Base-by-base conservation (phyloP, 2,329 filamentous ascomycete species). In the Cladosporium sp. region DNA sequence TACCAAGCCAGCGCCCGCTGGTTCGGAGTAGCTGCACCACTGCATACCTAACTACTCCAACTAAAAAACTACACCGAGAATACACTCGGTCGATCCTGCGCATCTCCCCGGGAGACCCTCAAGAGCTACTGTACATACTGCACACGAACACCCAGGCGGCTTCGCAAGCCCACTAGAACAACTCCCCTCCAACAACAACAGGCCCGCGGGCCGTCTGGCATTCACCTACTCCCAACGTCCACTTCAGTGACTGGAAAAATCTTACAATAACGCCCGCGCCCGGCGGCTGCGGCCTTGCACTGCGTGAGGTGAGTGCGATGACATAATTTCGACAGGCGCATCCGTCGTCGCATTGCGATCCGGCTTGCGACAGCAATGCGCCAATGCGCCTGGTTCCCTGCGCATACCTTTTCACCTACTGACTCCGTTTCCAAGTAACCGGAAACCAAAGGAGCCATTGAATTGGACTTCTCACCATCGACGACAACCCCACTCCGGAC, bases 231-330 rank as follows among this genome's bases (percentile, higher is more conserved):
- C n/a, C 8, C 19, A 22, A 53, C 48, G 52, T 32, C 32, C 37
- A 37, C 37, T 17, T 25, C 37, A 12, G 45, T 45, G 54, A 57
- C 54, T 57, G 54, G 54, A 36, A 57, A 24, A 34, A 20, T 12
- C 45, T 19, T 57, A 59, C 37, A 39, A 47, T 56, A 50, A 34
- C 44, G 28, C 57, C 50, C 55, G 54, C 75, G 86, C 87, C 88
- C 87, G 87, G 87, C 87, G 84, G 83, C 81, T 72, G 84, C 86
- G 85, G 86, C 86, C 52, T 89, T 88, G 86, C 85, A 82, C 85
- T 90, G 87, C 86, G 87, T 86, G 87, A 91, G 87, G 88, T 91
- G 75, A 69, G 75, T 68, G 32, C 54, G 75, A 78, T 19, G 15
- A 28, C 20, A 20, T 47, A 28, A 45, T 39, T 17, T 25, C 28